Base-by-base conservation (phyloP, 495 filamentous ascomycete species). In the Pseudevernia furfuracea region DNA sequence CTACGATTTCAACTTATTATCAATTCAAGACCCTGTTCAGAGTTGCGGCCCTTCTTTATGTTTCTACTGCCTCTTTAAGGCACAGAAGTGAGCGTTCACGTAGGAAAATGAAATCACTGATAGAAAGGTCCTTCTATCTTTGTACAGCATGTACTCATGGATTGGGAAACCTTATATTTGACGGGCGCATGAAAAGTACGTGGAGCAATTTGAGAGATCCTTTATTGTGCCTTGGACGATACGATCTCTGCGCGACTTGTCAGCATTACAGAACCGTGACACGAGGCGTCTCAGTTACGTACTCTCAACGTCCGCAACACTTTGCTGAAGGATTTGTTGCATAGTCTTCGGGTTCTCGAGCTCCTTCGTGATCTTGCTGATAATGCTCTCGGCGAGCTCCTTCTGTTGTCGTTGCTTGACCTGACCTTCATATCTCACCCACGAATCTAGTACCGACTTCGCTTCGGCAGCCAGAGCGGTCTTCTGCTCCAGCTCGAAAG, bases 361-460 rank as follows among this genome's bases (percentile, higher is more conserved):
- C 83, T 97, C 94, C 85, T 97, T 97, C 77, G 88, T 87, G 71
- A 97, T 93, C 85, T 96, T 99, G 77, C 85, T 85, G 70, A 99
- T 97, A 77, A 99, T 80, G 74, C 78, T 82, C 74, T 96, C 87
- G 61, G 94, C 90, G 69, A 99, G 84, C 84, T 99, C 94, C 76
- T 82, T 87, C 84, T 99, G 94, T 81, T 97, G 90, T 74, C 94
- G 85, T 80, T 92, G 88, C 89, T 97, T 99, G 72, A 97, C 92
- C 81, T 97, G 94, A 64, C 88, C 82, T 82, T 99, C 94, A 77
- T 99, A 99, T 71, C 94, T 86, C 63, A 97, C 92, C 94, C 95
- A 97, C 59, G 92, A 96, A 75, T 99, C 94, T 62, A 99, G 86
- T 43, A 97, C 93, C 58, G 82, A 71, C 86, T 96, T 97, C 68